A percentile compares a stretch with the other conserved stretches of the same genome.
Conservation (phyloP, 257 asterid genomes). For the Solanum pennellii region DNA sequence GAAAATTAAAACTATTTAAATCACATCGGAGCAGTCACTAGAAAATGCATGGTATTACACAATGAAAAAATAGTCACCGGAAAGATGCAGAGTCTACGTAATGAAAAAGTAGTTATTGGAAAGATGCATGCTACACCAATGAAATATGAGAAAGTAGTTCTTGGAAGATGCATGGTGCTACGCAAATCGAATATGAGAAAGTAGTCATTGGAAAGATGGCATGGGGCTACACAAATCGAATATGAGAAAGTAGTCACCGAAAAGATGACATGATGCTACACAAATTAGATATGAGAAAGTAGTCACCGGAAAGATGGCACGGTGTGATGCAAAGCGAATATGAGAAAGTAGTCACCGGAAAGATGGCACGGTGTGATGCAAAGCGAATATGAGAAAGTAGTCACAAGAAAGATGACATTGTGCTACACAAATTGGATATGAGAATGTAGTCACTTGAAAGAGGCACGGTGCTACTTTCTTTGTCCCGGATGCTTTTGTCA, state of each 20-base stretch:
- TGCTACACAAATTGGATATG: neutral
- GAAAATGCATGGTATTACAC: too few relatives aligned
- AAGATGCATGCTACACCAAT: too few relatives aligned
- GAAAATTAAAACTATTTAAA: too few relatives aligned
- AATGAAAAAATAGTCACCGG: too few relatives aligned
- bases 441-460: neutral
- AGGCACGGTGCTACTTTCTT: neutral
- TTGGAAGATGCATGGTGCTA: neutral
- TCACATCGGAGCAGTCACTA: too few relatives aligned
- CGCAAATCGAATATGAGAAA: too few relatives aligned
- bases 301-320: neutral
- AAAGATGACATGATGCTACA: neutral
- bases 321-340: neutral
- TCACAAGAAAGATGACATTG: neutral
- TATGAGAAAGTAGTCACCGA: neutral
- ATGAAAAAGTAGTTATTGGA: too few relatives aligned
- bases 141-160: neutral
- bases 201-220: neutral
- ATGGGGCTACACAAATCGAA: neutral
- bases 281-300: neutral
- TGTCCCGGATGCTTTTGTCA: neutral
- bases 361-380: neutral
- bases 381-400: neutral
- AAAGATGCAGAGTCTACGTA: too few relatives aligned
- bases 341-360: neutral